A percentile compares a stretch with the other conserved stretches of the same genome.
These are phyloP conservation scores for Aspergillus sp. DNA, from an alignment of 2,329 filamentous ascomycete genomes.

Conservation along the genomic window DNA sequence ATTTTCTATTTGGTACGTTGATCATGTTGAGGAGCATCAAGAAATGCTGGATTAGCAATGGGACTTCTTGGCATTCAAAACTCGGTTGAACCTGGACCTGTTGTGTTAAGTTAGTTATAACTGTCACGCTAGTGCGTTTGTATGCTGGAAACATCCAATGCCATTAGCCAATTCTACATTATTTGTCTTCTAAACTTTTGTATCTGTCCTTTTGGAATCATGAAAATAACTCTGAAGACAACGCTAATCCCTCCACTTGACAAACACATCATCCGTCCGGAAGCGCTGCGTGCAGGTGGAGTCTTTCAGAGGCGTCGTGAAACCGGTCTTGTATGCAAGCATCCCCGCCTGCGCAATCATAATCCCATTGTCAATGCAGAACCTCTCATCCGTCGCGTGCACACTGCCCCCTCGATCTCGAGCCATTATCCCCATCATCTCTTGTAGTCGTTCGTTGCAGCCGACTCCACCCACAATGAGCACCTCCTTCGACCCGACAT, in stretches of 20 bases:
- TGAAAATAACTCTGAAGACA: not conserved
- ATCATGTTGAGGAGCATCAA: not conserved
- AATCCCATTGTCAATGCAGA: constrained; percentile 98
- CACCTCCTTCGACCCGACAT: constrained; percentile 87
- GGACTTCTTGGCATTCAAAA: not conserved
- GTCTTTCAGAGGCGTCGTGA: constrained; percentile 72
- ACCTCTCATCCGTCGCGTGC: constrained; percentile 93
- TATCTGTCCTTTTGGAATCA: not conserved
- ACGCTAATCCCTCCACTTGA: constrained; percentile 69
- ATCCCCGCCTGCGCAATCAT: constrained; percentile 98
- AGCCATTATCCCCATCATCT: constrained; percentile 99
- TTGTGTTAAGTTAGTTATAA: not conserved
- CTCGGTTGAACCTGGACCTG: not conserved
- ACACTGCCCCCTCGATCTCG: constrained; percentile 82
- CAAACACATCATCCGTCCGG: constrained; percentile 76
- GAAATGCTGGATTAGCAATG: constrained; percentile 4
- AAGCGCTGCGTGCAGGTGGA: constrained; percentile 83
- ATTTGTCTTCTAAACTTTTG: not conserved
- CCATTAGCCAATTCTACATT: not conserved
- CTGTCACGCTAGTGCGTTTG: not conserved
- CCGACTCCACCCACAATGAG: constrained; percentile 94
- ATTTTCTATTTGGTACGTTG: not conserved
- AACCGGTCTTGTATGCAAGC: constrained; percentile 78
- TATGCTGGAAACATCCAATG: not conserved
- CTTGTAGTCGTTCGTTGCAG: constrained; percentile 88